phyloP scores from a whole-genome alignment of 768 basidiomycete genomes.

The Trametes gibbosa region DNA sequence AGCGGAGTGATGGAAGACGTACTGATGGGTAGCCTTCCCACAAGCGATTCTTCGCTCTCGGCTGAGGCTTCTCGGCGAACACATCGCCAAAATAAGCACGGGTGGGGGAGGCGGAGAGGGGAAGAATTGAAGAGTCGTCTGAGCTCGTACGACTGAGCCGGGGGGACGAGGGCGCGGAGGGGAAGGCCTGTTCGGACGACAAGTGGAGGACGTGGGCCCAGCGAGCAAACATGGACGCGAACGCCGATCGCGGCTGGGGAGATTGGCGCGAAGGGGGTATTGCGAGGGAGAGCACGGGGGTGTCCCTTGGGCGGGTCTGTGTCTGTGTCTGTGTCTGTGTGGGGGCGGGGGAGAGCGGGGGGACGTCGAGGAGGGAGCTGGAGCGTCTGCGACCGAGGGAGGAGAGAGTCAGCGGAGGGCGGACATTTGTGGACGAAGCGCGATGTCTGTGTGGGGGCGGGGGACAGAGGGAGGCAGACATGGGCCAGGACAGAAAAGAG shows the following conservation, averaged over 20 bases:
- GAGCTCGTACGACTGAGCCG: constrained; percentile 35
- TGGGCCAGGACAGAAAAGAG: constrained; percentile 12
- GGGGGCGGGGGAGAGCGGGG: constrained; percentile 20
- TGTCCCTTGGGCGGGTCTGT: constrained; percentile 4
- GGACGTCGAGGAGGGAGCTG: constrained; percentile 28
- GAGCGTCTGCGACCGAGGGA: constrained; percentile 44
- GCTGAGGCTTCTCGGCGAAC: constrained; percentile 37
- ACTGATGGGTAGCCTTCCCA: constrained; percentile 38
- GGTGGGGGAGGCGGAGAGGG: constrained; percentile 51
- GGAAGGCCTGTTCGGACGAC: constrained; percentile 37
- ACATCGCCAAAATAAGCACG: constrained; percentile 45
- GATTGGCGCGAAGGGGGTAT: constrained; percentile 18
- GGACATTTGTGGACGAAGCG: constrained; percentile 58
- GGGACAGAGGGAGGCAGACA: constrained; percentile 27
- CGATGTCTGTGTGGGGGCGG: constrained; percentile 50
- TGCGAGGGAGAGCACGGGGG: constrained; percentile 36
- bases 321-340: too few relatives aligned
- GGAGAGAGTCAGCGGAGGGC: constrained; percentile 48
- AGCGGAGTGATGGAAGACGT: constrained; percentile 23
- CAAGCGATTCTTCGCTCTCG: constrained; percentile 37
- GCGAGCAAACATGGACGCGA: constrained; percentile 47
- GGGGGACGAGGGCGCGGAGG: constrained; percentile 46
- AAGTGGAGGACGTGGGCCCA: constrained; percentile 54
- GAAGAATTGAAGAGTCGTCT: constrained; percentile 47
- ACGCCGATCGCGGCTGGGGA: constrained; percentile 17